Conservation (phyloP, 2,329 filamentous ascomycete genomes). For the Knoxdaviesia proteae region DNA sequence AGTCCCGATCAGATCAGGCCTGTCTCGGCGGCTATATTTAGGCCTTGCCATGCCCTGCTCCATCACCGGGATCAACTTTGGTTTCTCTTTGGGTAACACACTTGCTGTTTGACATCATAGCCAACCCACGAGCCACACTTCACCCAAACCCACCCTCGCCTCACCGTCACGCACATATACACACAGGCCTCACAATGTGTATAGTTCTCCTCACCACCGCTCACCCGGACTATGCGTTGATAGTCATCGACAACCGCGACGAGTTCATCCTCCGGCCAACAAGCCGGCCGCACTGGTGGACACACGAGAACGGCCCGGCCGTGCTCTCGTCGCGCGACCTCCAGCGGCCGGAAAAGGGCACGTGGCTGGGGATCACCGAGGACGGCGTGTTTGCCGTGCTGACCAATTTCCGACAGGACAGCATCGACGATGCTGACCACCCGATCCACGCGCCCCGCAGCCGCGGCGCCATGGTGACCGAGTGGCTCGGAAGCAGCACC, state of each 20-base stretch:
- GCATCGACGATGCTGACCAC: constrained; percentile 24
- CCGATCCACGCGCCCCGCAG: constrained; percentile 33
- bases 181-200: constrained; percentile 33
- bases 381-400: constrained; percentile 39
- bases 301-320: constrained; percentile 18
- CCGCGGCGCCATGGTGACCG: constrained; percentile 42
- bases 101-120: too few species aligned
- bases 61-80: not conserved
- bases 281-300: constrained; percentile 44
- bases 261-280: constrained; percentile 47
- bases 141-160: not conserved
- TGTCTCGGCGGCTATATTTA: too few species aligned
- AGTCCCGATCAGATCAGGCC: too few species aligned
- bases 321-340: constrained; percentile 41
- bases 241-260: constrained; percentile 61
- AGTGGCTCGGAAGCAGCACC: constrained; percentile 32
- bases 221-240: constrained; percentile 54
- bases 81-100: not conserved
- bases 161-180: not conserved
- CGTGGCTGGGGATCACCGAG: constrained; percentile 43
- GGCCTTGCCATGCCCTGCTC: too few species aligned
- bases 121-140: not conserved
- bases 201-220: constrained; percentile 57
- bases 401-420: constrained; percentile 43
- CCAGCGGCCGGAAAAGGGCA: constrained; percentile 39